Conservation (phyloP, 768 basidiomycete genomes). For the Hortiboletus campestris region DNA sequence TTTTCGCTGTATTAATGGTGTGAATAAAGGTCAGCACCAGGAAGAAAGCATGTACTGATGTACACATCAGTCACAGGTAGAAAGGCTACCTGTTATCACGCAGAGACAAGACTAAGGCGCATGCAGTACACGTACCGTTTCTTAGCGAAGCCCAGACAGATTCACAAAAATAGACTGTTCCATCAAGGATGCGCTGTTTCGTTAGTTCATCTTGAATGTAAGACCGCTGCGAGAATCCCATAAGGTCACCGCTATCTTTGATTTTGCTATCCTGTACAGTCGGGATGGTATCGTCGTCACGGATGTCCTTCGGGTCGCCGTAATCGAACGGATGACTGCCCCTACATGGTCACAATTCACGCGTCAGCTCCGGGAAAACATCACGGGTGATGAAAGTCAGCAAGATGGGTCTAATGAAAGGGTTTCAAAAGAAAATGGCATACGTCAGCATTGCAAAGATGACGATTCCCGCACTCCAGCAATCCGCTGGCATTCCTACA, state of each 20-base stretch:
- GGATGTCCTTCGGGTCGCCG: conserved; percentile 31
- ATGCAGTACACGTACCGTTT: conserved; percentile 48
- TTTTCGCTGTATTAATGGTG: conserved; percentile 39
- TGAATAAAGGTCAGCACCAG: conserved; percentile 5
- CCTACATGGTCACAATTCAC: conserved; percentile 34
- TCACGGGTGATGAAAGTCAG: not conserved
- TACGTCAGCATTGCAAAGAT: conserved; percentile 84
- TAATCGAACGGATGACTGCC: conserved; percentile 80
- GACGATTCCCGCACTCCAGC: conserved; percentile 84
- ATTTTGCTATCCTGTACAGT: conserved; percentile 20
- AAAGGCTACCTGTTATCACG: not conserved
- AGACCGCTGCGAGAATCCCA: conserved; percentile 33
- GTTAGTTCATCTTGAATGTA: conserved; percentile 54
- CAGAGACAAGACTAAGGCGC: not conserved
- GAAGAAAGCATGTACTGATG: not conserved
- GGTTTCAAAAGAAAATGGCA: conserved; percentile 28
- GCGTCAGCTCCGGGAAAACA: conserved; percentile 11
- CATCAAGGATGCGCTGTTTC: conserved; percentile 68
- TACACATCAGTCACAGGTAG: not conserved
- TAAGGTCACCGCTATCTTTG: conserved; percentile 36
- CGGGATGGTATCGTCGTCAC: conserved; percentile 5
- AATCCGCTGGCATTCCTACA: conserved; percentile 82
- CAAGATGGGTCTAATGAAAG: not conserved
- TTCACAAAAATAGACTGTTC: conserved; percentile 54
- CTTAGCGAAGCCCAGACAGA: conserved; percentile 54